Percentiles rank a stretch among this genome's conserved stretches.
Evolutionary conservation across 805 yeast species (phyloP).

Genomic region (Starmerella scarabaei): DNA sequence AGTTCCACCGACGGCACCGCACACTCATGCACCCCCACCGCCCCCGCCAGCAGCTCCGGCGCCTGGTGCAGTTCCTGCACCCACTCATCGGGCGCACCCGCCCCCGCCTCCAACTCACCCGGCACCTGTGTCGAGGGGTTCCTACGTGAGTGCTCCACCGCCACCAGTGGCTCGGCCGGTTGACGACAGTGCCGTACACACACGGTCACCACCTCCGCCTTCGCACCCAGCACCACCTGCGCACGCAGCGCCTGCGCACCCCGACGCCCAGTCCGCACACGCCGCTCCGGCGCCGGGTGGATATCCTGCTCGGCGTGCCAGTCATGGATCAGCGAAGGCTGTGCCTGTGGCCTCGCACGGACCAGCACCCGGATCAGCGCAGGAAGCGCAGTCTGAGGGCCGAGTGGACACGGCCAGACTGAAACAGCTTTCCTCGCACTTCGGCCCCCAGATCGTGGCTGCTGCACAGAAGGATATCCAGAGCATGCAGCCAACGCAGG

Average conservation of each 20-base stretch:
- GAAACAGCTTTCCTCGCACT: constrained; percentile 36
- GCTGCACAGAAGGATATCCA: constrained; percentile 22
- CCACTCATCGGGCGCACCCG: background rate
- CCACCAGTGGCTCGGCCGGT: background rate
- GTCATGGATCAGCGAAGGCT: too few species aligned
- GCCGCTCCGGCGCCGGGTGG: too few species aligned
- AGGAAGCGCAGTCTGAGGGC: constrained; percentile 26
- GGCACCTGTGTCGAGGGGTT: background rate
- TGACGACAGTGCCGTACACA: constrained; percentile 1
- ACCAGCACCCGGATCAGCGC: constrained; percentile 21
- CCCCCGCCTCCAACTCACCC: constrained; percentile 1
- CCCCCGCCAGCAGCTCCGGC: constrained; percentile 8
- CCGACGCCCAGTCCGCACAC: too few species aligned
- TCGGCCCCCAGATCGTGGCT: constrained; percentile 41
- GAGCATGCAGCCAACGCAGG: constrained; percentile 1
- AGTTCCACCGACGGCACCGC: constrained; percentile 1
- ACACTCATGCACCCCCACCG: background rate
- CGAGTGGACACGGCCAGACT: constrained; percentile 37
- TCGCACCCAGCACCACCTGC: constrained; percentile 8
- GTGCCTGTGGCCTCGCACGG: too few species aligned
- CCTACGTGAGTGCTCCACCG: background rate
- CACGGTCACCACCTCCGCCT: constrained; percentile 4
- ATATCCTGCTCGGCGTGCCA: too few species aligned
- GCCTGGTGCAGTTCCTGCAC: constrained; percentile 6
- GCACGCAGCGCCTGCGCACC: background rate